phyloP scores from a whole-genome alignment of 352 stramenopile genomes.

The Phytophthora crassamura region DNA sequence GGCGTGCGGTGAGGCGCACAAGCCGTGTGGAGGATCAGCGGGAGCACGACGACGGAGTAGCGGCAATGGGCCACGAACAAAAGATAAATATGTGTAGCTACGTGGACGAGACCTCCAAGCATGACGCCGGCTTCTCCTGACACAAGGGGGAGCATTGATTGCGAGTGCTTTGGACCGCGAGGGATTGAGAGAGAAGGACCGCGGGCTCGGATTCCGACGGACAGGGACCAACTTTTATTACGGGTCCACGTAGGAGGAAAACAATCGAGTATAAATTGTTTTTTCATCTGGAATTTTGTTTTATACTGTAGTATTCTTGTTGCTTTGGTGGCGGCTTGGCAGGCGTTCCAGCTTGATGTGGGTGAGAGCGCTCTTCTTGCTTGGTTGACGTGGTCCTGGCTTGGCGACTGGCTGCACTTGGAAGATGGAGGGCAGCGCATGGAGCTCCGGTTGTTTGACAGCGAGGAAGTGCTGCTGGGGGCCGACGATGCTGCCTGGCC shows the following conservation, averaged over 20 bases:
- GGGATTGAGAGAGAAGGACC: slow-evolving; percentile 35
- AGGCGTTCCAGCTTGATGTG: slow-evolving; percentile 13
- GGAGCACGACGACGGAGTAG: slow-evolving; percentile 34
- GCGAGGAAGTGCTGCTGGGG: slow-evolving; percentile 96
- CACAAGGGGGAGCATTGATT: slow-evolving; percentile 29
- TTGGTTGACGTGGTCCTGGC: background rate
- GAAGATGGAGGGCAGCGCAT: slow-evolving; percentile 25
- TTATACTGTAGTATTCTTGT: background rate
- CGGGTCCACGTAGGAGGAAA: slow-evolving; percentile 40
- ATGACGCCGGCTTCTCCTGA: slow-evolving; percentile 31
- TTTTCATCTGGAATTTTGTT: slow-evolving; percentile 30
- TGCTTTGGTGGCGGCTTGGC: background rate
- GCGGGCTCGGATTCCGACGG: slow-evolving; percentile 42
- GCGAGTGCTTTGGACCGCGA: slow-evolving; percentile 46
- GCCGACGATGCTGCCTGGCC: slow-evolving; percentile 95
- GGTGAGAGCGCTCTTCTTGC: slow-evolving; percentile 4
- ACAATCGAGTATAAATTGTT: slow-evolving; percentile 45
- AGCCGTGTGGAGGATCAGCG: slow-evolving; percentile 27
- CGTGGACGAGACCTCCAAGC: slow-evolving; percentile 43
- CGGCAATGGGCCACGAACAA: slow-evolving; percentile 21
- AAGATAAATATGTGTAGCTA: slow-evolving; percentile 41
- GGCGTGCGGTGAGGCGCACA: slow-evolving; percentile 25
- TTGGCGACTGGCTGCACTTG: slow-evolving; percentile 19
- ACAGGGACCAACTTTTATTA: slow-evolving; percentile 40
- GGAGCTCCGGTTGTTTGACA: slow-evolving; percentile 81